These are phyloP conservation scores for Nicotiana sylvestris DNA, from an alignment of 257 asterid species.

Conservation along the genomic window DNA sequence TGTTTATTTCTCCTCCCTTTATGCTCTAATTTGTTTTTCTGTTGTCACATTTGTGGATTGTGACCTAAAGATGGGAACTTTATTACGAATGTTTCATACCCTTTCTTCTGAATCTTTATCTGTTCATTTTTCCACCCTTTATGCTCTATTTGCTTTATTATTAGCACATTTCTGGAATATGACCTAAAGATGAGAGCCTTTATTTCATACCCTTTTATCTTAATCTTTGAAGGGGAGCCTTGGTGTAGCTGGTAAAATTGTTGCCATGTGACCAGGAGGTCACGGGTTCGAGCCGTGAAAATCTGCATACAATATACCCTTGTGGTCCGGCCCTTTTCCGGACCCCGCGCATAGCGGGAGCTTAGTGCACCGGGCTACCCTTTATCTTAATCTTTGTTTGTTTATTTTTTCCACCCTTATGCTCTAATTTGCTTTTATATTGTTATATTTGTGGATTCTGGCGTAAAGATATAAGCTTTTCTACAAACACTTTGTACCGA, in stretches of 20 bases:
- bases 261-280: too few species aligned
- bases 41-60: not conserved
- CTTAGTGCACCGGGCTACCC: too few species aligned
- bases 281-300: too few species aligned
- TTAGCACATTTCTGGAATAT: not conserved
- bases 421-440: not conserved
- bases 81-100: not conserved
- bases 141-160: not conserved
- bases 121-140: not conserved
- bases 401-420: constrained; percentile 3
- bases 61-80: not conserved
- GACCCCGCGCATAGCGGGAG: too few species aligned
- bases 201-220: not conserved
- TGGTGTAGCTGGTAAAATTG: too few species aligned
- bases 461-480: not conserved
- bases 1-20: not conserved
- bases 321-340: too few species aligned
- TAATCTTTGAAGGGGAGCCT: too few species aligned
- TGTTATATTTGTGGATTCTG: not conserved
- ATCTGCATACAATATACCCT: too few species aligned
- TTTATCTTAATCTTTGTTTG: not conserved
- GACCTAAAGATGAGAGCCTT: not conserved
- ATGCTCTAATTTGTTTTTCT: not conserved
- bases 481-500: not conserved
- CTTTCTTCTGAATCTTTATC: not conserved